These are phyloP conservation scores for Coccinonectria pachysandricola DNA, from an alignment of 2,329 filamentous ascomycete species.

Conservation along the genomic window DNA sequence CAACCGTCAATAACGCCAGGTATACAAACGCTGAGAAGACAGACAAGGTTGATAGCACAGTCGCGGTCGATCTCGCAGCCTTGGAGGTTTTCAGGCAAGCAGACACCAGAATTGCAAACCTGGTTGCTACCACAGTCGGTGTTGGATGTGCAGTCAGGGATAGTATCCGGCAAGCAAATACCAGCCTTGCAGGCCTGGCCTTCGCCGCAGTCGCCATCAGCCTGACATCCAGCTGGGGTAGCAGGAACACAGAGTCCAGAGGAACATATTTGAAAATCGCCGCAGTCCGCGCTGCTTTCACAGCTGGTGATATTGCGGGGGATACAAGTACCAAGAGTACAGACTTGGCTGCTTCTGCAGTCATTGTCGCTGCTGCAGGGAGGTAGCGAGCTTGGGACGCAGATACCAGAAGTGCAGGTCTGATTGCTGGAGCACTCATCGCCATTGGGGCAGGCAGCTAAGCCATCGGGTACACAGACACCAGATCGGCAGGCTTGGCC, in stretches of 20 bases:
- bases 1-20: conserved; percentile 1
- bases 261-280: neutral
- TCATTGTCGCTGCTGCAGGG: neutral
- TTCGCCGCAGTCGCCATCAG: neutral
- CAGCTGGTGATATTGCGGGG: conserved; percentile 1
- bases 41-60: conserved; percentile 1
- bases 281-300: conserved; percentile 1
- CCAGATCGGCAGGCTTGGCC: conserved; percentile 1
- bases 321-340: conserved; percentile 1
- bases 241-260: conserved; percentile 2
- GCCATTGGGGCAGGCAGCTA: neutral
- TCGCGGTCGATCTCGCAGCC: neutral
- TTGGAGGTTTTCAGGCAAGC: conserved; percentile 1
- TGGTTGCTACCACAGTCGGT: neutral
- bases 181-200: conserved; percentile 1
- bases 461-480: conserved; percentile 1
- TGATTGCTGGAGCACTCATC: neutral
- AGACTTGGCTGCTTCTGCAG: conserved; percentile 1
- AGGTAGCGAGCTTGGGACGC: conserved; percentile 1
- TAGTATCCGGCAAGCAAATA: neutral
- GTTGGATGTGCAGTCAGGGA: neutral
- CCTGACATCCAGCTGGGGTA: conserved; percentile 1
- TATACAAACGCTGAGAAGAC: conserved; percentile 1
- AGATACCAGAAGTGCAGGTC: conserved; percentile 1
- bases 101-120: conserved; percentile 1